Percentiles rank a stretch among this genome's conserved stretches.
Conservation (phyloP, 495 filamentous ascomycete genomes). For the Lophiostoma macrostomum region DNA sequence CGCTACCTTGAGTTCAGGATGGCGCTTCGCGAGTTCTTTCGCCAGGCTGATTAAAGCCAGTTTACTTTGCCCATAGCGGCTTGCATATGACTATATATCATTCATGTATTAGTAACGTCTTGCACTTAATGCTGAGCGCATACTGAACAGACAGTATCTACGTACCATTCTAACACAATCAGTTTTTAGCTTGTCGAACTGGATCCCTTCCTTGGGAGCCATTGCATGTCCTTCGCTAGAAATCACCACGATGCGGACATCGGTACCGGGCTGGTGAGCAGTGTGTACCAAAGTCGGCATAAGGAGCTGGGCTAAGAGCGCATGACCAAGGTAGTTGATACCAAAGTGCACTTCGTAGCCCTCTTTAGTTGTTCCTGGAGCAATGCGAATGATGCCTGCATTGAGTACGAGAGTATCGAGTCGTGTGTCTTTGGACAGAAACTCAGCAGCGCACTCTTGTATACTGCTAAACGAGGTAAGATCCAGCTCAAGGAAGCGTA, state of each 20-base stretch:
- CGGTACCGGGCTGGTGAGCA: neutral
- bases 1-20: slow-evolving; percentile 5
- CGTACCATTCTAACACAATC: neutral
- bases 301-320: slow-evolving; percentile 20
- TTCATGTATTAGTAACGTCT: no score
- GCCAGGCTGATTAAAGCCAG: slow-evolving; percentile 10
- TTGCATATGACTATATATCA: neutral
- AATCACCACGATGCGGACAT: slow-evolving; percentile 21
- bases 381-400: slow-evolving; percentile 25
- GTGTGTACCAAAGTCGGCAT: slow-evolving; percentile 10
- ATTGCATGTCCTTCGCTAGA: slow-evolving; percentile 6
- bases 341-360: slow-evolving; percentile 31
- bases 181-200: slow-evolving; percentile 9
- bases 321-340: slow-evolving; percentile 27
- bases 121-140: no score
- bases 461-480: slow-evolving; percentile 18
- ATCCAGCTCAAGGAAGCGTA: slow-evolving; percentile 20
- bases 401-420: slow-evolving; percentile 31
- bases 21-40: slow-evolving; percentile 1
- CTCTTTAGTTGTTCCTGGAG: slow-evolving; percentile 9
- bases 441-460: neutral
- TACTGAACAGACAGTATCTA: no score
- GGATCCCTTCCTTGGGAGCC: slow-evolving; percentile 16
- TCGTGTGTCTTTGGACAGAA: neutral
- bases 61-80: slow-evolving; percentile 22